A percentile compares a stretch with the other conserved stretches of the same genome.
phyloP scores from a whole-genome alignment of 163 green algal genomes.

The Coccomyxa subellipsoidea region DNA sequence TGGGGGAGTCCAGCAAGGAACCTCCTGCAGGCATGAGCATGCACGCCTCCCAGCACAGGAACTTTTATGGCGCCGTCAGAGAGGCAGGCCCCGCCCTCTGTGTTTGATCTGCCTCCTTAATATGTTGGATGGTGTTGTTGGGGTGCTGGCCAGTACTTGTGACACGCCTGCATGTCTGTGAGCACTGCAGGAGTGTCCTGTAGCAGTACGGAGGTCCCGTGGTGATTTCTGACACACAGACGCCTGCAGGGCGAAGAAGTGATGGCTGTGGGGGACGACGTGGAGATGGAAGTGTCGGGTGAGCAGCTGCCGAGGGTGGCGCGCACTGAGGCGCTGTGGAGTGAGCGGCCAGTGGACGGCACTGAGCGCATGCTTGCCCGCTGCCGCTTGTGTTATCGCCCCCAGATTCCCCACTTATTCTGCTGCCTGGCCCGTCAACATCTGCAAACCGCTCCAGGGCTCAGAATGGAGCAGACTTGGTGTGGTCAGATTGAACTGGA shows the following conservation, averaged over 20 bases:
- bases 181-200: too few species aligned
- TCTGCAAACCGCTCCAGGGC: too few species aligned
- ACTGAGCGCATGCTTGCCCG: conserved; percentile 24
- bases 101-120: too few species aligned
- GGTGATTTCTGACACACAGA: too few species aligned
- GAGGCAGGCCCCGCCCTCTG: background rate
- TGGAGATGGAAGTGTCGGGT: background rate
- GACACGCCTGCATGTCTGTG: too few species aligned
- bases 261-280: background rate
- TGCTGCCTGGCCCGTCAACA: too few species aligned
- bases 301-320: conserved; percentile 19
- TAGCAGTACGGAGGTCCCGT: too few species aligned
- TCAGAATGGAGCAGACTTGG: too few species aligned
- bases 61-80: background rate
- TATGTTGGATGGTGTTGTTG: too few species aligned
- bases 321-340: conserved; percentile 31
- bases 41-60: background rate
- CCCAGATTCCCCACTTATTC: too few species aligned
- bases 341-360: conserved; percentile 14
- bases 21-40: background rate
- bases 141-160: too few species aligned
- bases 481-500: too few species aligned
- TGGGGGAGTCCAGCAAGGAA: background rate
- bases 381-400: conserved; percentile 28
- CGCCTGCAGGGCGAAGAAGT: background rate